These are phyloP conservation scores for Triticum timopheevii DNA, from an alignment of 176 grass and related monocot genomes.

Conservation along the genomic window DNA sequence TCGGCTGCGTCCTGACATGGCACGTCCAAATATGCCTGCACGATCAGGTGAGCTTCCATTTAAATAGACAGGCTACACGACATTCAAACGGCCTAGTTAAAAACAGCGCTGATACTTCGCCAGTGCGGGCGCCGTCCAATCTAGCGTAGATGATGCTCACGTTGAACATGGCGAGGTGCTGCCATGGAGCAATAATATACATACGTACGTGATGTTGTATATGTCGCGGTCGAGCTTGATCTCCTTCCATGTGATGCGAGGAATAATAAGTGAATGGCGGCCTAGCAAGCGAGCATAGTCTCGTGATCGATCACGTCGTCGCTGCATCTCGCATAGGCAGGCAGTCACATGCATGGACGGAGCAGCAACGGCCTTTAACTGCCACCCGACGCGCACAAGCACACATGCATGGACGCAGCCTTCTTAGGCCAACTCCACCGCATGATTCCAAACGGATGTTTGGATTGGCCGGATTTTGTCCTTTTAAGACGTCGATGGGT, in stretches of 20 bases:
- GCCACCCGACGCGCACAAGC: not conserved
- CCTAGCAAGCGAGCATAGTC: not conserved
- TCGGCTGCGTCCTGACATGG: not conserved
- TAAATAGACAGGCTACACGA: not conserved
- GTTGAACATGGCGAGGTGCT: not conserved
- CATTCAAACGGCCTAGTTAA: not conserved
- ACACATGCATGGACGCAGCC: not conserved
- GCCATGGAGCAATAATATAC: not conserved
- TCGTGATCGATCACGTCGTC: not conserved
- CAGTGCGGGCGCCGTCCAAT: not conserved
- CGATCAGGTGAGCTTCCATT: not conserved
- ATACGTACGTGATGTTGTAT: not conserved
- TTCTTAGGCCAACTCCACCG: no score
- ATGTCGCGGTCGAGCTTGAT: not conserved
- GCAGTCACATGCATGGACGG: not conserved
- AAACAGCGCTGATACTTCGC: not conserved
- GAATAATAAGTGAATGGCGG: not conserved
- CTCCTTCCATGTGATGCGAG: not conserved
- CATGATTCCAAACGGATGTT: no score
- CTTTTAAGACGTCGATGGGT: no score
- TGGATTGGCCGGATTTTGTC: no score
- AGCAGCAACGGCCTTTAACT: constrained; percentile 5
- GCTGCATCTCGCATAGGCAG: not conserved
- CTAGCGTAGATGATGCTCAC: not conserved
- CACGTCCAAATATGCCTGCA: not conserved